Percentiles rank a stretch among this genome's conserved stretches.
Evolutionary conservation across 2,329 filamentous ascomycete genomes (phyloP).

Genomic region (Lachnellula cervina): DNA sequence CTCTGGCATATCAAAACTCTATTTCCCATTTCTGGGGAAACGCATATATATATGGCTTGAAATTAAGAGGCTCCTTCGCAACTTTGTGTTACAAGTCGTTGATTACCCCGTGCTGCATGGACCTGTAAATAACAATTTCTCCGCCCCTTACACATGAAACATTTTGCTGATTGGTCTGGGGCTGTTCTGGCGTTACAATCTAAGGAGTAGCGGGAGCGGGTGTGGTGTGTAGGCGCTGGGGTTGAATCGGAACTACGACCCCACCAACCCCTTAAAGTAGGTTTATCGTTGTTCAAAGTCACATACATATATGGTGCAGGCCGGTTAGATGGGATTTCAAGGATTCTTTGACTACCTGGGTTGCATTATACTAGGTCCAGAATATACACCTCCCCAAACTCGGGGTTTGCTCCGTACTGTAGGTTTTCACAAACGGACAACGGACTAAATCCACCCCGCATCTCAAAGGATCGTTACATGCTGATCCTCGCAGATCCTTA

Average conservation of each 20-base stretch:
- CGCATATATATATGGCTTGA: neutral
- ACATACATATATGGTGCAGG: neutral
- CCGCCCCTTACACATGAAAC: no score
- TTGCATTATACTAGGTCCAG: neutral
- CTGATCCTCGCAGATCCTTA: neutral
- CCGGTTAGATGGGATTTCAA: neutral
- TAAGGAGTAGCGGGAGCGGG: no score
- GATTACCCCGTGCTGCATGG: no score
- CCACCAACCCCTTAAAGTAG: neutral
- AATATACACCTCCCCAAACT: neutral
- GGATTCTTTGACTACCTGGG: neutral
- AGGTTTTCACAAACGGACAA: neutral
- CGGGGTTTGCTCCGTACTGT: neutral
- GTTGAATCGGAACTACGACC: neutral
- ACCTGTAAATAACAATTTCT: no score
- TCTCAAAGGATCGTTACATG: neutral
- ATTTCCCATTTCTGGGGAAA: neutral
- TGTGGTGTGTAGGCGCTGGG: neutral
- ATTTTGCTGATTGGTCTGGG: no score
- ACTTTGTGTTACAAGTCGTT: no score
- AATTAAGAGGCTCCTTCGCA: neutral
- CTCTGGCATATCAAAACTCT: neutral
- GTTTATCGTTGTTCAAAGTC: neutral
- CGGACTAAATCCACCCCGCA: neutral
- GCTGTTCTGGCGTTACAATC: no score